Percentiles rank a stretch among this genome's conserved stretches.
These are phyloP conservation scores for Arachis hypogaea DNA, from an alignment of 306 rosid genomes.

Conservation along the genomic window DNA sequence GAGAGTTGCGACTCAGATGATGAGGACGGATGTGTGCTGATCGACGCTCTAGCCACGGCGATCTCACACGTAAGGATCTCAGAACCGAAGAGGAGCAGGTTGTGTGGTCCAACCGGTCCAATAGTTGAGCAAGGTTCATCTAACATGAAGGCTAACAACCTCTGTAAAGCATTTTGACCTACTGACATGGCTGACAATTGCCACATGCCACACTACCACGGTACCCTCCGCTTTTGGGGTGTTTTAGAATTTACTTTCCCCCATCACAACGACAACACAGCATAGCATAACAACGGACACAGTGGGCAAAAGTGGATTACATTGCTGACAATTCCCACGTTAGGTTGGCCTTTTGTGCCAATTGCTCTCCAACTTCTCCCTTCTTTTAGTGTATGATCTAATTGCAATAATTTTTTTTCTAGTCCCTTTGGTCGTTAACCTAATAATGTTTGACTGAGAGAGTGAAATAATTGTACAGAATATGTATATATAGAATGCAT, in stretches of 20 bases:
- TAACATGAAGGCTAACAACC: slow-evolving; percentile 94
- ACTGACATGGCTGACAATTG: slow-evolving; percentile 58
- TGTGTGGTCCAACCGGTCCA: slow-evolving; percentile 83
- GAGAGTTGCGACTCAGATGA: slow-evolving; percentile 75
- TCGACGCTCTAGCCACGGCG: slow-evolving; percentile 91
- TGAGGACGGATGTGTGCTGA: slow-evolving; percentile 60
- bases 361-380: slow-evolving; percentile 31
- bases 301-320: slow-evolving; percentile 51
- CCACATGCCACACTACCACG: slow-evolving; percentile 22
- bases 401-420: slow-evolving; percentile 35
- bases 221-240: slow-evolving; percentile 59
- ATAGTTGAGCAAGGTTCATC: slow-evolving; percentile 95
- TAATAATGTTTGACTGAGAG: slow-evolving; percentile 55
- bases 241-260: slow-evolving; percentile 40
- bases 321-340: slow-evolving; percentile 40
- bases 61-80: slow-evolving; percentile 93
- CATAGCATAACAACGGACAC: neutral
- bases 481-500: slow-evolving; percentile 71
- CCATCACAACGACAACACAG: slow-evolving; percentile 27
- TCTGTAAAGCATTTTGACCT: slow-evolving; percentile 95
- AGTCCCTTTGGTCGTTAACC: slow-evolving; percentile 45
- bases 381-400: slow-evolving; percentile 44
- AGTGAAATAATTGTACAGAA: slow-evolving; percentile 68
- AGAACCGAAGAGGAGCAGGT: slow-evolving; percentile 87
- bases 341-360: slow-evolving; percentile 50